Base-by-base conservation (phyloP, 768 basidiomycete genomes). In the Suillus ampliporus region DNA sequence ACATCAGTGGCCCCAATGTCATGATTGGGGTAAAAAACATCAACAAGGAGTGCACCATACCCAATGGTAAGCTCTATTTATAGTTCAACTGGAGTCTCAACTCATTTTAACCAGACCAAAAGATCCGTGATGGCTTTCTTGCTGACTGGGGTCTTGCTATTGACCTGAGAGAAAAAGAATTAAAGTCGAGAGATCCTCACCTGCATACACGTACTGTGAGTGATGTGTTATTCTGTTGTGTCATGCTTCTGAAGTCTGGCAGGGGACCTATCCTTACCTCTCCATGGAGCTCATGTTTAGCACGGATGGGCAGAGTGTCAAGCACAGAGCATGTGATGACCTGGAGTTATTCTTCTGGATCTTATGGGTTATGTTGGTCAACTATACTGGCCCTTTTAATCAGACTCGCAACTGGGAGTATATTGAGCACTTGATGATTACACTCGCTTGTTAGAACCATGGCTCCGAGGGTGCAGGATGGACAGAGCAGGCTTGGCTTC, bases 271-370 rank as follows among this genome's bases (percentile, higher is more conserved):
- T 19, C 19, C 41, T 8, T 43, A 43, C 19, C 41, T 43, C 41
- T 43, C 41, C 7, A 43, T 5, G 19, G 41, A 43, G 41, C 41
- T 43, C 41, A 43, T 43, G 19, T 43, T 43, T 43, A 8, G 41
- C 7, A 4, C 6, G 2, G 41, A 43, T 43, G 7, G 41, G 41
- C 1, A n/a, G 5, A 43, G 5, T 43, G 17, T 43, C 17, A 43
- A 19, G 38, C 52, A 54, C 31, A n/a, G 28, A 31, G 21, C 28
- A 38, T 34, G 8, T 21, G 5, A 54, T 31, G 52, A 54, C 15
- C 52, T 53, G 31, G 52, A 53, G 37, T 53, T 28, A 35, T 53
- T 34, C 28, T 53, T 53, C 21, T 53, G 52, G 52, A 31, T 53
- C 37, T 38, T 35, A 21, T 53, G 52, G 52, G 14, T 53, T 7